Evolutionary conservation across 2,329 filamentous ascomycete genomes (phyloP), one percentile per base, ranked within the genome.

Genomic region (Plenodomus biglobosus): DNA sequence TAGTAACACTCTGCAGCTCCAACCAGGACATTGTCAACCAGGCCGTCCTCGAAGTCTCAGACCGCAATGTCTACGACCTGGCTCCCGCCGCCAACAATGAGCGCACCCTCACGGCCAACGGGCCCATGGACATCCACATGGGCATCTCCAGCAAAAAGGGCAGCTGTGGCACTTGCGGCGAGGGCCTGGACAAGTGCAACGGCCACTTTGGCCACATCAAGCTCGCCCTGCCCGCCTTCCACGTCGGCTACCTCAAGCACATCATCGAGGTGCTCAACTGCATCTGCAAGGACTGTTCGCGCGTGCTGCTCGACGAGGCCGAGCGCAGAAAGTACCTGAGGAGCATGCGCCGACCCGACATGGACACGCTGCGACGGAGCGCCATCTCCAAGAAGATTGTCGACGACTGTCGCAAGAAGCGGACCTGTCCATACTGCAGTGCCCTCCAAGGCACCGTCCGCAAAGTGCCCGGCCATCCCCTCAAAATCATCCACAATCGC

Each of bases 141-240:
- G 92, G 92, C 56, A 94, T 90, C 2, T 96, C 92, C 15, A 90
- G 84, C 69, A 97, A 97, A 74, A 81, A 77, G 3, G 88, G 84
- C 19, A 80, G 78, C 50, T 99, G 94, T 71, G 78, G 83, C 37
- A 97, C 94, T 13, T 99, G 94, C 69, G 84, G 88, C 40, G 84
- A 92, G 66, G 81, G 85, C 15, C 78, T 97, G 22, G 83, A 90
- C 62, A 85, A 87, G 57, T 99, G 94, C 73, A 94, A 90, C 61
- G 94, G 94, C 11, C 94, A 99, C 73, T 99, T 97, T 66, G 94
- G 94, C 39, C 87, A 96, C 73, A 88, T 99, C 63, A 85, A 89
- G 64, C 82, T 99, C 13, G 90, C 92, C 1, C 78, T 99, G 42
- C 94, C 94, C 3, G 90, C 88, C 37, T 97, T 97, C 67, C 94